A percentile compares a stretch with the other conserved stretches of the same genome.
These are phyloP conservation scores for Kewa caespitosa DNA, from an alignment of 179 eudicot species.

Conservation along the genomic window DNA sequence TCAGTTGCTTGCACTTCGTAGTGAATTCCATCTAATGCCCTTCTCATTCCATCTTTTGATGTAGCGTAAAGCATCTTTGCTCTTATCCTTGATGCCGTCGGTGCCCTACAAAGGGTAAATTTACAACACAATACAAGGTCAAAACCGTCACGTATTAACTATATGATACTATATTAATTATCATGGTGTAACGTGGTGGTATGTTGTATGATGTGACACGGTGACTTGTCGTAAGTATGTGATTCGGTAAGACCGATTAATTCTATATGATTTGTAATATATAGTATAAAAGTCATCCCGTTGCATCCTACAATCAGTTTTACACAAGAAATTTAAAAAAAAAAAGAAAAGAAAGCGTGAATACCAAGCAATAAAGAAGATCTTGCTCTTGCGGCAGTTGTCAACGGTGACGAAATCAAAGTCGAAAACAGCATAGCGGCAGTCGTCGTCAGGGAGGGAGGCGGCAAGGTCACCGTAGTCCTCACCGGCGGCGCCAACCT, in stretches of 20 bases:
- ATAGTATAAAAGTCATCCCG: too few relatives aligned
- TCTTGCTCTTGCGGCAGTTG: slow-evolving; percentile 91
- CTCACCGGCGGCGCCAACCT: slow-evolving; percentile 73
- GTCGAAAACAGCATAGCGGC: slow-evolving; percentile 86
- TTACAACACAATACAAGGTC: background rate
- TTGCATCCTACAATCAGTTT: background rate
- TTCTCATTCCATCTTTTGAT: slow-evolving; percentile 84
- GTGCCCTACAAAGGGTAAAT: slow-evolving; percentile 51
- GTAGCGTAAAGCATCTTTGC: slow-evolving; percentile 90
- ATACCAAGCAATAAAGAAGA: slow-evolving; percentile 96
- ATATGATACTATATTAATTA: too few relatives aligned
- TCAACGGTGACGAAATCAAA: slow-evolving; percentile 83
- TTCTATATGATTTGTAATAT: too few relatives aligned
- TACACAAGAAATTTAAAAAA: too few relatives aligned
- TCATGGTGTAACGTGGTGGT: too few relatives aligned
- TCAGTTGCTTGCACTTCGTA: slow-evolving; percentile 92
- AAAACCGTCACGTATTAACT: background rate
- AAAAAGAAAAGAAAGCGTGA: slow-evolving; percentile 17
- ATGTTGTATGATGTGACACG: too few relatives aligned
- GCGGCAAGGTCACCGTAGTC: slow-evolving; percentile 74
- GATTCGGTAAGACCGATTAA: too few relatives aligned
- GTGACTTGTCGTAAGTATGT: too few relatives aligned
- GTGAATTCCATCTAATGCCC: slow-evolving; percentile 79
- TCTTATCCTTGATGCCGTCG: slow-evolving; percentile 77
- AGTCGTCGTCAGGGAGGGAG: slow-evolving; percentile 74